Base-by-base conservation (phyloP, 2,329 filamentous ascomycete species). In the Lasiodiplodia sp. region DNA sequence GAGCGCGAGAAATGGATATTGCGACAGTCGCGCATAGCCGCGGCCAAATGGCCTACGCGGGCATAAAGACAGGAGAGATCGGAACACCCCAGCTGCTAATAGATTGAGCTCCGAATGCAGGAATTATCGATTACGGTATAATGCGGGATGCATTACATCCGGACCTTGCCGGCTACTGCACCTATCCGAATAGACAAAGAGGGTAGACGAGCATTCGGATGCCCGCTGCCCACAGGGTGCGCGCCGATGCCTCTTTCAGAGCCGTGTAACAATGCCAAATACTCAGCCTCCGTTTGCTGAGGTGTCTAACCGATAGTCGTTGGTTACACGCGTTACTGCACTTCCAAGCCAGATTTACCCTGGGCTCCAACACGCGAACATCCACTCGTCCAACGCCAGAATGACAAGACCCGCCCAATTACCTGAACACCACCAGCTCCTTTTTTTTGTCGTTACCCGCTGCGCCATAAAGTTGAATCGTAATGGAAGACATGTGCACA, bases 1-100 rank as follows among this genome's bases (percentile, higher is more conserved):
- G 18, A 44, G 28, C 12, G 47, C 16, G 34, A 57, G 52, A 34
- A 28, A 57, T 21, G 44, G 44, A 44, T 25, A 63, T 63, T 49
- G 40, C 58, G 44, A 63, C 40, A 63, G 12, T 23, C 58, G 58
- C 58, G 58, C 58, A 51, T 63, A 51, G 58, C 58, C 44, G 58
- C 10, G 40, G 40, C 14, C 40, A 34, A 49, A 34, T 18, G n/a
- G 25, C 6, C 40, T n/a, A 40, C 10, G 34, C 18, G 28, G 38
- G 57, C 37, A 60, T 28, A 60, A 47, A 40, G 57, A 31, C 28
- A 40, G n/a, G 37, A 21, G 31, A 47, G n/a, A 31, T 25, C 25
- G 16, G 38, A 40, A 63, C 14, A 34, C 21, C 8, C 38, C 5
- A 21, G 40, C 4, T 28, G 16, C 23, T 11, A 8, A 57, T 34